Base-by-base conservation (phyloP, 441 rosid genomes). In the Viola pubescens region DNA sequence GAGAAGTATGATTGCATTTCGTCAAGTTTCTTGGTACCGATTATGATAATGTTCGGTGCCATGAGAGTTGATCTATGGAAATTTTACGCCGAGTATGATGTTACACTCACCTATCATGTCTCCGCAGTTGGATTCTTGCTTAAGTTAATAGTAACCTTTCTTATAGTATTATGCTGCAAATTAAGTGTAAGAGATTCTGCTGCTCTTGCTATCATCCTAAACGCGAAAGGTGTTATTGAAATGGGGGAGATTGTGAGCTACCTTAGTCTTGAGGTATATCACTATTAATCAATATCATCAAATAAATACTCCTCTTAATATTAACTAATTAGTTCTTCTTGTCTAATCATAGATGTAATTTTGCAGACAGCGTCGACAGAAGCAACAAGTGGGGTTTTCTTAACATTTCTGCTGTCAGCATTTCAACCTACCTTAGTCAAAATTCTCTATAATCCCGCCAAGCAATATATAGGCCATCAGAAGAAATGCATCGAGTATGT, bases 151-250 rank as follows among this genome's bases (percentile, higher is more conserved):
- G 61, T 63, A 41, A 51, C 67, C 5, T 67, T 72, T 5, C 5
- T 82, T 4, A 67, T 76, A 26, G 63, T 74, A 38, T 13, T 75
- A 42, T 50, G 67, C 49, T 55, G 60, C 48, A 69, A 72, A 13
- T 41, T 79, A 66, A 71, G 74, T 42, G 2, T 38, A 4, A 68
- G 41, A 6, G 88, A 86, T 54, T 77, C 84, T 54, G n/a, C 72
- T 48, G 73, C 75, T 52, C 70, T 81, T 54, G 59, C 82, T 8
- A 70, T 83, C 11, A 71, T 86, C 37, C 59, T 83, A 68, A 72
- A 64, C 66, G 67, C 63, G 62, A 82, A 82, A 57, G 87, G 89
- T n/a, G 68, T 77, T 52, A 59, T 67, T 1, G 85, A 77, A 48
- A 47, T 83, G 44, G 82, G 76, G 39, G 50, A 9, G 3, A 6